These are phyloP conservation scores for Barnettozyma sucrosica DNA, from an alignment of 805 yeast species.

Conservation along the genomic window DNA sequence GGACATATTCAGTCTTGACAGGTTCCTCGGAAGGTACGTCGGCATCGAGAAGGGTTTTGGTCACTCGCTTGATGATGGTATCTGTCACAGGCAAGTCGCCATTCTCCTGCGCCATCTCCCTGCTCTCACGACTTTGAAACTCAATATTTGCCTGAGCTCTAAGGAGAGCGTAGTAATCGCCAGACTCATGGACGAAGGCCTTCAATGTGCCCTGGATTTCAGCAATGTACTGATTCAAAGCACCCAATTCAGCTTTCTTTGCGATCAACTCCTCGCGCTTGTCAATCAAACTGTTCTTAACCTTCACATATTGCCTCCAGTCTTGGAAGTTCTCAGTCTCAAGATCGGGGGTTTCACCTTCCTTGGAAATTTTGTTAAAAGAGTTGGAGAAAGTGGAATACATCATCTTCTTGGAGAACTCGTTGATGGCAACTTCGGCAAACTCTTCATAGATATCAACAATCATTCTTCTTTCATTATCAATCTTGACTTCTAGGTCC, in stretches of 20 bases:
- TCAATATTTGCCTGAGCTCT: conserved; percentile 54
- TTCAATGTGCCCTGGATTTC: conserved; percentile 37
- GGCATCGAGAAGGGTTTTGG: conserved; percentile 13
- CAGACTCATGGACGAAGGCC: conserved; percentile 52
- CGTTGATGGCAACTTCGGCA: conserved; percentile 59
- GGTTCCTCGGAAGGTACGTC: conserved; percentile 15
- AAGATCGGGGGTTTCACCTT: conserved; percentile 19
- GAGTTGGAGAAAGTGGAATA: conserved; percentile 24
- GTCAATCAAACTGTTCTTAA: conserved; percentile 49
- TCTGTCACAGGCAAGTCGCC: conserved; percentile 14
- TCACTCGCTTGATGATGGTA: conserved; percentile 11
- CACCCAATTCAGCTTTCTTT: conserved; percentile 28
- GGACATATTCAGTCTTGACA: conserved; percentile 9
- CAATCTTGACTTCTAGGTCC: conserved; percentile 31
- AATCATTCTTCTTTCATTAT: conserved; percentile 37
- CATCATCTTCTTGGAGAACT: conserved; percentile 57
- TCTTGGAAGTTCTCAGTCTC: conserved; percentile 37
- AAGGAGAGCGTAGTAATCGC: conserved; percentile 50
- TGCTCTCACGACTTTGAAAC: conserved; percentile 48
- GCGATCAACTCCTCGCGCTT: conserved; percentile 48
- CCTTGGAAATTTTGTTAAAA: conserved; percentile 18
- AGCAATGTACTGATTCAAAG: conserved; percentile 28
- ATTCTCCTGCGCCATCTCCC: conserved; percentile 27
- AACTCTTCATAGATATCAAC: conserved; percentile 70
- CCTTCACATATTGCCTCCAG: conserved; percentile 56